A percentile compares a stretch with the other conserved stretches of the same genome.
Evolutionary conservation across 768 basidiomycete species (phyloP).

Genomic region (Rhodotorula taiwanensis): DNA sequence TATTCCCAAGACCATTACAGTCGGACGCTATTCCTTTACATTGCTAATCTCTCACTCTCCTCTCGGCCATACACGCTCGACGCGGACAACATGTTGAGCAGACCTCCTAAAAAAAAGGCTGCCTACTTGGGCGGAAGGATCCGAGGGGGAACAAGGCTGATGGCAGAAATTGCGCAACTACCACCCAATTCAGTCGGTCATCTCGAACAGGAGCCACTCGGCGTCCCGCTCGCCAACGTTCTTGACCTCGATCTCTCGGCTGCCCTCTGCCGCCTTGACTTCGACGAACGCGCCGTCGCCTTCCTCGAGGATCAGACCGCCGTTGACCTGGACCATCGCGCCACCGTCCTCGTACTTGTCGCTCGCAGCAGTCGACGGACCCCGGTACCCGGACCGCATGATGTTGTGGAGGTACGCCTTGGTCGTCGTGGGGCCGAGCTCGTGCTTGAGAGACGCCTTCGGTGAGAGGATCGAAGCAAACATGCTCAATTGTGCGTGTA

Average conservation of each 20-base stretch:
- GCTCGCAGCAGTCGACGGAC: conserved; percentile 49
- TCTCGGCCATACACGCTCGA: no score
- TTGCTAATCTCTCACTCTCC: no score
- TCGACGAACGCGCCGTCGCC: conserved; percentile 81
- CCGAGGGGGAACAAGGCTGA: no score
- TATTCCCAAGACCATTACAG: no score
- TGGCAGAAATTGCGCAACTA: no score
- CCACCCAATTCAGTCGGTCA: conserved; percentile 44
- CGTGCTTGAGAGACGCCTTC: conserved; percentile 53
- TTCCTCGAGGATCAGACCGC: conserved; percentile 59
- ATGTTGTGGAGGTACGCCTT: conserved; percentile 80
- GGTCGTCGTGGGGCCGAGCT: conserved; percentile 47
- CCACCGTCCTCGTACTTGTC: conserved; percentile 50
- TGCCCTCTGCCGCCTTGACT: conserved; percentile 42
- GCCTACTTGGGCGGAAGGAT: no score
- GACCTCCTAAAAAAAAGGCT: no score
- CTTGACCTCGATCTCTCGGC: conserved; percentile 47
- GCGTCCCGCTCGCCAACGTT: conserved; percentile 62
- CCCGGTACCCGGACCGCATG: conserved; percentile 68
- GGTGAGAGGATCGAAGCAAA: conserved; percentile 68
- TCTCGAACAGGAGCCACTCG: conserved; percentile 74
- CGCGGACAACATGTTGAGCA: no score
- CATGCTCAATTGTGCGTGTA: conserved; percentile 51
- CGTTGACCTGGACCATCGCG: conserved; percentile 54
- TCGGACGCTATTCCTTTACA: no score